Evolutionary conservation across 2,329 filamentous ascomycete genomes (phyloP).

Genomic region (Chaetomium globosum): DNA sequence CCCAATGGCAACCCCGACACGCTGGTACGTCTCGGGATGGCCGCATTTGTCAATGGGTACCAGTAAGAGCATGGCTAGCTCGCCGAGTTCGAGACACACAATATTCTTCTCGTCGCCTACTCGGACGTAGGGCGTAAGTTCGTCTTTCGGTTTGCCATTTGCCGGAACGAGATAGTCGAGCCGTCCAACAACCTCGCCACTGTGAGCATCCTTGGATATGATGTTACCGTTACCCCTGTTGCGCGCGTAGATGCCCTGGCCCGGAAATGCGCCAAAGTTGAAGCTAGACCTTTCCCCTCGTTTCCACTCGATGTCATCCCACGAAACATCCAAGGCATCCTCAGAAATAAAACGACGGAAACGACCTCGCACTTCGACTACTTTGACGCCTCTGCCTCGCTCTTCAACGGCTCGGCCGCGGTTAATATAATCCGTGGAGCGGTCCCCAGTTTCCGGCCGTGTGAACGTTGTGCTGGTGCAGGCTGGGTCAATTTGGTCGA

Average conservation of each 20-base stretch:
- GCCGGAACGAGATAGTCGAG: conserved; percentile 32
- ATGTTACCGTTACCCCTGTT: conserved; percentile 32
- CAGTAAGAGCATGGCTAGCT: conserved; percentile 36
- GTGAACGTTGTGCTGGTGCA: neutral
- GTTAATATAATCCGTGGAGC: conserved; percentile 17
- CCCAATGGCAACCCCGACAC: conserved; percentile 35
- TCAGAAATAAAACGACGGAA: conserved; percentile 34
- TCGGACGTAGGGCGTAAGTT: conserved; percentile 20
- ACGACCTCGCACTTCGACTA: conserved; percentile 32
- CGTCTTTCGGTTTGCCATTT: conserved; percentile 1
- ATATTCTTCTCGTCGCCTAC: conserved; percentile 34
- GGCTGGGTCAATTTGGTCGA: conserved; percentile 12
- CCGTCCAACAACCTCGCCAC: conserved; percentile 36
- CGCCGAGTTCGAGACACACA: conserved; percentile 36
- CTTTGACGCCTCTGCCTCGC: conserved; percentile 33
- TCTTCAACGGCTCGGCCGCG: conserved; percentile 30
- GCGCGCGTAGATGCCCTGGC: conserved; percentile 31
- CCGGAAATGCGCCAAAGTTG: conserved; percentile 31
- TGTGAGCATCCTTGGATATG: conserved; percentile 35
- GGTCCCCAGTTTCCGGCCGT: neutral
- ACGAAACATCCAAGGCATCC: conserved; percentile 24
- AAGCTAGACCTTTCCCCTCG: conserved; percentile 26
- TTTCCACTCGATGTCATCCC: conserved; percentile 32
- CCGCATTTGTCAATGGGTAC: conserved; percentile 12
- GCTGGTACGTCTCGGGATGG: conserved; percentile 27